phyloP scores from a whole-genome alignment of 2,329 filamentous ascomycete species.

The Graphiopsis chlorocephala region DNA sequence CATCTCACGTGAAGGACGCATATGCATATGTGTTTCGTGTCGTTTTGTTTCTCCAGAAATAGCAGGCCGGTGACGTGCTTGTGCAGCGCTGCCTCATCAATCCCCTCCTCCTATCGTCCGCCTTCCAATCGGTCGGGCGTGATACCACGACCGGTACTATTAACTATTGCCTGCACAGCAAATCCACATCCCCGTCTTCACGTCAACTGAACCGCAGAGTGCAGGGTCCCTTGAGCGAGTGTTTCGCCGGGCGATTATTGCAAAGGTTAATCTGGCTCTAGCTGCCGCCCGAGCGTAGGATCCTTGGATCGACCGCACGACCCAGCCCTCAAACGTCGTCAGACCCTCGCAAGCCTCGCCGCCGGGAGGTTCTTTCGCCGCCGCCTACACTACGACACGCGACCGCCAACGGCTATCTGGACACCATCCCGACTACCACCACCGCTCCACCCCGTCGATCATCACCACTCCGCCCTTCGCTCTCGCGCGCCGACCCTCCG shows the following conservation, averaged over 20 bases:
- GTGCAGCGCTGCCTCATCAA: not conserved
- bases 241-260: not conserved
- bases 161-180: not conserved
- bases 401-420: conserved; percentile 1
- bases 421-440: not conserved
- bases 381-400: not conserved
- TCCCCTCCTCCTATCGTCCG: not conserved
- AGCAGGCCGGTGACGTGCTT: conserved; percentile 5
- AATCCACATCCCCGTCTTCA: not conserved
- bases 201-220: not conserved
- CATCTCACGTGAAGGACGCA: not conserved
- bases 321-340: conserved; percentile 4
- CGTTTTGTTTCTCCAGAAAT: not conserved
- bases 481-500: not conserved
- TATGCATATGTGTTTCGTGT: not conserved
- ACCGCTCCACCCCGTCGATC: not conserved
- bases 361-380: not conserved
- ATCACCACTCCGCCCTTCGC: not conserved
- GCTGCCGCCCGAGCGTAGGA: not conserved
- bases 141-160: not conserved
- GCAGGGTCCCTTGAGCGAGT: not conserved
- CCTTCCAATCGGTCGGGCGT: not conserved
- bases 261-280: not conserved
- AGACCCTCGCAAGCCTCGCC: not conserved
- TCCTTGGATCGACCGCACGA: not conserved